Evolutionary conservation across 441 rosid species (phyloP).

Genomic region (Viola pubescens): DNA sequence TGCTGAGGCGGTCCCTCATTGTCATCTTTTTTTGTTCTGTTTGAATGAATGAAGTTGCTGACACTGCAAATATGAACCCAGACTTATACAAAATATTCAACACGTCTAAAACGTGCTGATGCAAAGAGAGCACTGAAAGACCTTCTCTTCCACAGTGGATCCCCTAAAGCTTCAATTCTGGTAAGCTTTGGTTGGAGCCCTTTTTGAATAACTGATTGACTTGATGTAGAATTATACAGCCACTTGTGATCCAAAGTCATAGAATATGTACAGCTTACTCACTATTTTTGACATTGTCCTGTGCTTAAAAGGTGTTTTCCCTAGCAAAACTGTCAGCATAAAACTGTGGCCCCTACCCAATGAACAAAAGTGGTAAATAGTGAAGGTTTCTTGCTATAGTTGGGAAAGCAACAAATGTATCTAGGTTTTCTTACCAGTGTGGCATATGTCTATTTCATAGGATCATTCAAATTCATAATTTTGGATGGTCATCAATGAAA

Average conservation of each 20-base stretch:
- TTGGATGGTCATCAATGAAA: no score
- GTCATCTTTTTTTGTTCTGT: slow-evolving; percentile 1
- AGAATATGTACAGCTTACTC: neutral
- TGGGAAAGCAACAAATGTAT: no score
- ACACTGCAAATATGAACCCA: slow-evolving; percentile 20
- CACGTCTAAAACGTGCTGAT: slow-evolving; percentile 45
- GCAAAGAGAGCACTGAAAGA: slow-evolving; percentile 46
- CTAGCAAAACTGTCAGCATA: neutral
- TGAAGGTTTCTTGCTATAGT: no score
- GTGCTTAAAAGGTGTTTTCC: neutral
- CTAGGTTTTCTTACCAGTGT: no score
- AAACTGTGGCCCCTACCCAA: neutral
- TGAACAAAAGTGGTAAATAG: neutral
- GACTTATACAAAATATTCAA: slow-evolving; percentile 32
- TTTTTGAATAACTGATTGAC: neutral
- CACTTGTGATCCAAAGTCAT: neutral
- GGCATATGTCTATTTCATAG: no score
- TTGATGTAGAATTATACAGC: neutral
- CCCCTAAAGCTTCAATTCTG: slow-evolving; percentile 29
- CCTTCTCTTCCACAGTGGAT: slow-evolving; percentile 35
- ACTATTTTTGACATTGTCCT: neutral
- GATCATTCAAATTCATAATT: no score
- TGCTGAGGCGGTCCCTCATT: neutral
- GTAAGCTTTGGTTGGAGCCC: slow-evolving; percentile 23
- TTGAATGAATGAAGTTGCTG: slow-evolving; percentile 12